phyloP scores from a whole-genome alignment of 345 rosid genomes.

The Sisymbrium altissimum region DNA sequence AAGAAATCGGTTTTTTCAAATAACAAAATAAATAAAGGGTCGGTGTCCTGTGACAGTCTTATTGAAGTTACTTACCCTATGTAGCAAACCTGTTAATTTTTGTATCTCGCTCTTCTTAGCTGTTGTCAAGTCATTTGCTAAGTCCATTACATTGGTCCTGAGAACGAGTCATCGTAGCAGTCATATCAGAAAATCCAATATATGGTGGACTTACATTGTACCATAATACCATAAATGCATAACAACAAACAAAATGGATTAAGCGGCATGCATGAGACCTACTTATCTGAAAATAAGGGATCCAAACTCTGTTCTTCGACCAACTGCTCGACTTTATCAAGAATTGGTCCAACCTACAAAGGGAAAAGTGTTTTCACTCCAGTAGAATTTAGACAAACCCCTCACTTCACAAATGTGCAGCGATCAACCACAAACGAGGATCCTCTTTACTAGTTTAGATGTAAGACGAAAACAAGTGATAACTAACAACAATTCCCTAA shows the following conservation, averaged over 20 bases:
- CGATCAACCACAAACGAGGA: background rate
- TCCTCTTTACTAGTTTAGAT: background rate
- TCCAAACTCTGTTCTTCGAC: conserved; percentile 74
- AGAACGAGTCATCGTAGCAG: conserved; percentile 15
- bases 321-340: conserved; percentile 65
- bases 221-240: background rate
- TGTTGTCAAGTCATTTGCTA: conserved; percentile 41
- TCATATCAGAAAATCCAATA: background rate
- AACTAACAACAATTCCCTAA: background rate
- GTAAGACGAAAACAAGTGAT: background rate
- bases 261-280: conserved; percentile 25
- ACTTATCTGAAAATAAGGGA: conserved; percentile 66
- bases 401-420: background rate
- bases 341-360: conserved; percentile 60
- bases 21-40: background rate
- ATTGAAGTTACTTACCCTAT: conserved; percentile 43
- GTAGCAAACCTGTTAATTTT: conserved; percentile 45
- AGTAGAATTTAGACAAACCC: background rate
- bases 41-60: background rate
- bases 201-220: background rate
- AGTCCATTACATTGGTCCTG: conserved; percentile 64
- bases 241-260: background rate
- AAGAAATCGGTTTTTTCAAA: background rate
- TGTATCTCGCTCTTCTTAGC: conserved; percentile 59
- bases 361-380: background rate